These are phyloP conservation scores for Microsporum canis DNA, from an alignment of 2,329 filamentous ascomycete species.

Conservation along the genomic window DNA sequence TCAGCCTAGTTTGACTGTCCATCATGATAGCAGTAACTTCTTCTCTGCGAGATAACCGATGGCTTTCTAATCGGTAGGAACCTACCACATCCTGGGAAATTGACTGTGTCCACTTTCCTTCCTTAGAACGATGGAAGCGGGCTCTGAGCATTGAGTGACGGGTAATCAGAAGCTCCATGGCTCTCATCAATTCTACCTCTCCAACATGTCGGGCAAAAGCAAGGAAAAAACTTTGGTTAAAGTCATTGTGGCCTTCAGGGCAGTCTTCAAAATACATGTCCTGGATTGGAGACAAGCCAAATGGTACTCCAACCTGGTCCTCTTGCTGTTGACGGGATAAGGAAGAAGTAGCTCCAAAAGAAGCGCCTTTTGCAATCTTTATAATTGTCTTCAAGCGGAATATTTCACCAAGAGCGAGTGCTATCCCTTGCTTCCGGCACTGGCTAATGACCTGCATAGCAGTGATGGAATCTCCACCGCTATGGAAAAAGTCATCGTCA, in stretches of 20 bases:
- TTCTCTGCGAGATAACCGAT: constrained; percentile 15
- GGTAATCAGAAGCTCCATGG: constrained; percentile 23
- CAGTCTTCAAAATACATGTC: constrained; percentile 28
- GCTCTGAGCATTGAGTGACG: constrained; percentile 31
- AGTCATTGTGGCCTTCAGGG: constrained; percentile 26
- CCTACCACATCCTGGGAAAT: constrained; percentile 22
- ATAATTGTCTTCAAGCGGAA: constrained; percentile 6
- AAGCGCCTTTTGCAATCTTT: not conserved
- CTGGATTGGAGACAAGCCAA: constrained; percentile 30
- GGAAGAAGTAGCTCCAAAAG: not conserved
- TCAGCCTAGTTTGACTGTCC: constrained; percentile 25
- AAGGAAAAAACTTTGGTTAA: constrained; percentile 31
- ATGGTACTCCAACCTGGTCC: constrained; percentile 21
- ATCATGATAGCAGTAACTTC: constrained; percentile 20
- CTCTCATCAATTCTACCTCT: constrained; percentile 17
- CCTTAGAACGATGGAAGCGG: constrained; percentile 20
- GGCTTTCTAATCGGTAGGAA: constrained; percentile 21
- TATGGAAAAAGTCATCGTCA: constrained; percentile 8
- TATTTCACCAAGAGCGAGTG: constrained; percentile 7
- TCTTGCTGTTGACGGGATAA: constrained; percentile 19
- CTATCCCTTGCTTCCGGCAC: constrained; percentile 6
- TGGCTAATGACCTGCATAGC: constrained; percentile 10
- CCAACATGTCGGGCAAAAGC: constrained; percentile 21
- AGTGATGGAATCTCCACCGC: constrained; percentile 11
- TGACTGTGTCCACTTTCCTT: constrained; percentile 18